Conservation (phyloP, 1,284 basidiomycete species). For the Puccinia coronata region DNA sequence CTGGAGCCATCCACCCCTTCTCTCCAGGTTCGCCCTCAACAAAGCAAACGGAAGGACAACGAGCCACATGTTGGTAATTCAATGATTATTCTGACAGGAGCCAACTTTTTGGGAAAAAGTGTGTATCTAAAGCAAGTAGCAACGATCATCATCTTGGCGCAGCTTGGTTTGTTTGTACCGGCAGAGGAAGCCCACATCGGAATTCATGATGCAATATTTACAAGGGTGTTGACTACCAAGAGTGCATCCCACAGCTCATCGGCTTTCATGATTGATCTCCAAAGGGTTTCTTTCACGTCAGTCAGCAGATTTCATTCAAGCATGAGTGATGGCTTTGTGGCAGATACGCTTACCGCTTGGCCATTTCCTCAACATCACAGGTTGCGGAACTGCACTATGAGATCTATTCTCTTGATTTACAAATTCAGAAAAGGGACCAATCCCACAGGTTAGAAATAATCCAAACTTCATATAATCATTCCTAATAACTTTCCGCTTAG, state of each 20-base stretch:
- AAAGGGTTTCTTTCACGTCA: slow-evolving; percentile 45
- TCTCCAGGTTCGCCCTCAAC: no score
- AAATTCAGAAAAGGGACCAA: slow-evolving; percentile 48
- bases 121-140: slow-evolving; percentile 90
- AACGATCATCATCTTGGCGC: slow-evolving; percentile 84
- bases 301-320: background rate
- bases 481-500: no score
- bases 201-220: slow-evolving; percentile 89
- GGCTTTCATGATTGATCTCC: slow-evolving; percentile 49
- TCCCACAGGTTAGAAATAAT: slow-evolving; percentile 32
- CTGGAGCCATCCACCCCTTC: no score
- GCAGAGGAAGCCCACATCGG: slow-evolving; percentile 76
- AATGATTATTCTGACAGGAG: slow-evolving; percentile 43
- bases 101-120: slow-evolving; percentile 66
- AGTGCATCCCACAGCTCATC: slow-evolving; percentile 36
- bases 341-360: background rate
- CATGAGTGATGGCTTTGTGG: background rate
- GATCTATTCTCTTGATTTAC: slow-evolving; percentile 43
- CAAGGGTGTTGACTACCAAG: slow-evolving; percentile 56
- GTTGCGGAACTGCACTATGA: slow-evolving; percentile 41
- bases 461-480: background rate
- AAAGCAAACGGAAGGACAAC: slow-evolving; percentile 8
- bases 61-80: slow-evolving; percentile 6
- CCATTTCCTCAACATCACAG: background rate
- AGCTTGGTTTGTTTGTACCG: slow-evolving; percentile 89